phyloP scores from a whole-genome alignment of 257 asterid species.

The Penstemon davidsonii region DNA sequence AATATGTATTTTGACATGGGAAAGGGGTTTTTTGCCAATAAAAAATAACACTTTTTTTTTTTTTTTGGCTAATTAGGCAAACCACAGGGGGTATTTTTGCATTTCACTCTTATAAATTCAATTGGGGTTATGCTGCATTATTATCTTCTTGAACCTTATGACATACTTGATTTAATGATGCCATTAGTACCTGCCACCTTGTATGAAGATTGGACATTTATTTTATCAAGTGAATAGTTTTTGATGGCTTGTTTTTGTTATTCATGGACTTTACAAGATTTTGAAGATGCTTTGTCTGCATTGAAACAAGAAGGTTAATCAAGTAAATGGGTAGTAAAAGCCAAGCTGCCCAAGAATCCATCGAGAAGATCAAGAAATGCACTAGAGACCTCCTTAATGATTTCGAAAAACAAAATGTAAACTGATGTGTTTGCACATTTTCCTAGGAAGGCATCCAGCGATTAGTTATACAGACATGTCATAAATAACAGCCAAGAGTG shows the following conservation, averaged over 20 bases:
- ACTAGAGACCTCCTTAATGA: conserved; percentile 57
- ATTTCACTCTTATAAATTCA: no score
- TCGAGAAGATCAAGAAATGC: conserved; percentile 54
- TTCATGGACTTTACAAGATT: conserved; percentile 68
- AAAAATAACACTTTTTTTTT: no score
- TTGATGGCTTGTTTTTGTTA: background rate
- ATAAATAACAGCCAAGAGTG: no score
- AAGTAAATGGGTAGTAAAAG: conserved; percentile 36
- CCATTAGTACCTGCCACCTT: background rate
- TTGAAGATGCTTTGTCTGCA: conserved; percentile 45
- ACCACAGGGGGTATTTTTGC: no score
- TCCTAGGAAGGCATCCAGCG: no score
- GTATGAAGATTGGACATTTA: background rate
- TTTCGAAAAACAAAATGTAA: conserved; percentile 55
- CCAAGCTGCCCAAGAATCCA: conserved; percentile 53
- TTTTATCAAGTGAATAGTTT: background rate
- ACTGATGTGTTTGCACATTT: no score
- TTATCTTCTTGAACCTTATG: no score
- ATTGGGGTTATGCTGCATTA: background rate
- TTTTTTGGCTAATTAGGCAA: no score
- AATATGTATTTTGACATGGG: no score
- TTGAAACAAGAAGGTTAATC: conserved; percentile 43
- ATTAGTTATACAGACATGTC: no score
- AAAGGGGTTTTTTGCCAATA: no score
- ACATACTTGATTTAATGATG: no score